phyloP scores from a whole-genome alignment of 2,329 filamentous ascomycete species.

The Orbilia quercus region DNA sequence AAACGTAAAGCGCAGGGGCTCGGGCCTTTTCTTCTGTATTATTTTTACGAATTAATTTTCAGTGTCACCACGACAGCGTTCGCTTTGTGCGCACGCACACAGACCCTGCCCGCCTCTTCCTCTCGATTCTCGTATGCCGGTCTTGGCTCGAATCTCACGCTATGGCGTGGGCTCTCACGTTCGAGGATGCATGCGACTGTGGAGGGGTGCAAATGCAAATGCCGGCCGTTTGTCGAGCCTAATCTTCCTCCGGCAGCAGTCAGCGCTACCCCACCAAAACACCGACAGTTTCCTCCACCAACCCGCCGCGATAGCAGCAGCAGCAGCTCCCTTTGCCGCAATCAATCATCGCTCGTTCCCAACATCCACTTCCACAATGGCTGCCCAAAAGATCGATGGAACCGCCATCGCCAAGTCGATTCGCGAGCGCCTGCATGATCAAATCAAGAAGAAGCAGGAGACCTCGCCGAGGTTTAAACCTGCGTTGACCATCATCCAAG shows the following conservation, averaged over 20 bases:
- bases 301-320: constrained; percentile 34
- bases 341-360: constrained; percentile 64
- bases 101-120: constrained; percentile 13
- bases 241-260: constrained; percentile 44
- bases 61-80: neutral
- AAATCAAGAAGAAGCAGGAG: constrained; percentile 84
- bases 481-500: constrained; percentile 92
- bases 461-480: constrained; percentile 88
- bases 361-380: constrained; percentile 74
- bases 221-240: constrained; percentile 43
- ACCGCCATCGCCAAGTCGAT: constrained; percentile 93
- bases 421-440: constrained; percentile 79
- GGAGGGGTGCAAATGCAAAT: constrained; percentile 25
- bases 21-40: neutral
- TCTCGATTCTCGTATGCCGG: constrained; percentile 36
- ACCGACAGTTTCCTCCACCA: constrained; percentile 50
- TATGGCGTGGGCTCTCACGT: constrained; percentile 39
- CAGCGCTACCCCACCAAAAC: constrained; percentile 56
- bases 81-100: constrained; percentile 1
- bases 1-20: constrained; percentile 20
- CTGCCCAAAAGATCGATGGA: constrained; percentile 91
- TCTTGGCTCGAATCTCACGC: constrained; percentile 54
- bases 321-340: constrained; percentile 30
- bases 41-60: neutral
- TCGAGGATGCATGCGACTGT: constrained; percentile 39